phyloP scores from a whole-genome alignment of 1,284 basidiomycete species.

The Tremellales sp. region DNA sequence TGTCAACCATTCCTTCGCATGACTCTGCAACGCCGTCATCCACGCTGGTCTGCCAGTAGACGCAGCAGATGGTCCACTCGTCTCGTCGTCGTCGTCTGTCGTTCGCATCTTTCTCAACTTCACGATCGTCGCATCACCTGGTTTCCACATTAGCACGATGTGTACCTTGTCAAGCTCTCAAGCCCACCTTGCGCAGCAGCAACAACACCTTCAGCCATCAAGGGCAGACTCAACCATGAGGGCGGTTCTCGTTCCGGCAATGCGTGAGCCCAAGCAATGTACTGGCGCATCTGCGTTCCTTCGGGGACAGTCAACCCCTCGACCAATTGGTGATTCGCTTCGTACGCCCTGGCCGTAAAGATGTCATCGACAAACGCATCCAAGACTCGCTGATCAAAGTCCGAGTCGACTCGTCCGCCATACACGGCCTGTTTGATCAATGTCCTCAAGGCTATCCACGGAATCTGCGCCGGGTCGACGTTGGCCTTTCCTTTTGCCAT shows the following conservation, averaged over 20 bases:
- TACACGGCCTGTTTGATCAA: slow-evolving; percentile 93
- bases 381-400: slow-evolving; percentile 85
- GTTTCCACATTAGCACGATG: slow-evolving; percentile 13
- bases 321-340: slow-evolving; percentile 84
- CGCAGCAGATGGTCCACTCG: slow-evolving; percentile 54
- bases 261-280: slow-evolving; percentile 77
- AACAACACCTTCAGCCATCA: slow-evolving; percentile 84
- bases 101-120: slow-evolving; percentile 90
- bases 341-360: slow-evolving; percentile 82
- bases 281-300: slow-evolving; percentile 84
- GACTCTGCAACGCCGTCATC: slow-evolving; percentile 79
- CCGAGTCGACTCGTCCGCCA: slow-evolving; percentile 87
- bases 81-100: slow-evolving; percentile 80
- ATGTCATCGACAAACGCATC: slow-evolving; percentile 86
- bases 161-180: not conserved
- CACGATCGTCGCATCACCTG: slow-evolving; percentile 74
- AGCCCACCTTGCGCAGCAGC: slow-evolving; percentile 77
- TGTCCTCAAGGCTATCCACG: slow-evolving; percentile 86
- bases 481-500: slow-evolving; percentile 83
- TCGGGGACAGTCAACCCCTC: slow-evolving; percentile 73
- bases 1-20: slow-evolving; percentile 76
- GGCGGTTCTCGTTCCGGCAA: slow-evolving; percentile 88
- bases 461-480: slow-evolving; percentile 81
- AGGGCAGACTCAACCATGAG: slow-evolving; percentile 85
- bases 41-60: slow-evolving; percentile 76